These are phyloP conservation scores for Arthrobotrys iridis DNA, from an alignment of 2,329 filamentous ascomycete species.

Conservation along the genomic window DNA sequence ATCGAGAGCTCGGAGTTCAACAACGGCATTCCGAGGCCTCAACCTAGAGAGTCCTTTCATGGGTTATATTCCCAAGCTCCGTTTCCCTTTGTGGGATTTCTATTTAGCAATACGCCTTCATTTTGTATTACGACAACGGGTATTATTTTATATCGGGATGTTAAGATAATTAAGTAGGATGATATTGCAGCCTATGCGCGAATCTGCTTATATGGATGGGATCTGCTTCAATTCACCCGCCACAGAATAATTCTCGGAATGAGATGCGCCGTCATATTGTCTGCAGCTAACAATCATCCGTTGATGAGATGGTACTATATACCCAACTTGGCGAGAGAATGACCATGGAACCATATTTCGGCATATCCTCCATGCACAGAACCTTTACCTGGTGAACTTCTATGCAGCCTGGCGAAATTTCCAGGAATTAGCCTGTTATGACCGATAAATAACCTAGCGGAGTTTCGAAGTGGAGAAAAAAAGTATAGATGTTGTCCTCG, in stretches of 20 bases:
- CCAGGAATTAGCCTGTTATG: conserved; percentile 39
- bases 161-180: neutral
- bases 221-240: neutral
- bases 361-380: conserved; percentile 11
- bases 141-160: neutral
- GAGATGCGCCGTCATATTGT: conserved; percentile 28
- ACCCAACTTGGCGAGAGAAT: neutral
- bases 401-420: conserved; percentile 45
- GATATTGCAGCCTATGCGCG: neutral
- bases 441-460: conserved; percentile 38
- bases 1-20: neutral
- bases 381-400: conserved; percentile 4
- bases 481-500: neutral
- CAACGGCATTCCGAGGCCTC: neutral
- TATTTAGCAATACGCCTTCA: too few relatives aligned
- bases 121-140: neutral
- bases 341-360: conserved; percentile 26
- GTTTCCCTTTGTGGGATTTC: neutral
- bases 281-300: conserved; percentile 28
- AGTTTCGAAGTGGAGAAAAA: conserved; percentile 17
- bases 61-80: neutral
- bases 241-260: conserved; percentile 14
- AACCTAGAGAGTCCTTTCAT: neutral
- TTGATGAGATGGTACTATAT: neutral
- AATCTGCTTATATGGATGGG: neutral